Base-by-base conservation (phyloP, 208 protist species). In the Acanthamoeba lenticulata region DNA sequence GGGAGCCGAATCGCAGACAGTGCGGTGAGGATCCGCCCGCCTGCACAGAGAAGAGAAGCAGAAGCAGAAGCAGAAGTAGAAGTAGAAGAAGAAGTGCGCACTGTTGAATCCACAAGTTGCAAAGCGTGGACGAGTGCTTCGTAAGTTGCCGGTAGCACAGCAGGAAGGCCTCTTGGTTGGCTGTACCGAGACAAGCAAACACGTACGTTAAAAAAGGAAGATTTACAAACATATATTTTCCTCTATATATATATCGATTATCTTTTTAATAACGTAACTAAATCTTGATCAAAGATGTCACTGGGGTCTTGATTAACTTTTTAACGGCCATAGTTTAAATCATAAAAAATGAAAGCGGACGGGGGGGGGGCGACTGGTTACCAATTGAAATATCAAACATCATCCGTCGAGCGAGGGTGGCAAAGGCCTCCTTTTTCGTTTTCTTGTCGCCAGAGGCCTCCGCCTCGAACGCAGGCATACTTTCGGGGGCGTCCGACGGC, bases 51-150 rank as follows among this genome's bases (percentile, higher is more conserved):
- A 52, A 19, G n/a, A n/a, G n/a, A 24, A 60, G 52, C 52, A 60
- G 27, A 60, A 60, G 4, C n/a, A n/a, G n/a, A n/a, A n/a, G n/a
- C n/a, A n/a, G n/a, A n/a, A n/a, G n/a, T n/a, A n/a, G 52, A 38
- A 29, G 65, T 5, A 74, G 65, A 29, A 38, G 32, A n/a, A 29
- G 36, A n/a, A 77, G 4, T 24, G 17, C 65, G 65, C 24, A 77
- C 67, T 77, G 67, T 29, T 77, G 67, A 29, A 77, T 77, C 67
- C 67, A 77, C 36, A 77, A 34, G 67, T 77, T 77, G 67, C 67
- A 77, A 9, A 77, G 67, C 24, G 67, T 77, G 1, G 67, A 77
- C 36, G 67, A 77, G 67, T 77, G 67, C 67, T 77, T 77, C 34
- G 67, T 77, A 7, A 77, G 67, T 34, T 77, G 67, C 24, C 67